Evolutionary conservation across 2,329 filamentous ascomycete species (phyloP), one percentile per base, ranked within the genome.

Genomic region (Exophiala sp.): DNA sequence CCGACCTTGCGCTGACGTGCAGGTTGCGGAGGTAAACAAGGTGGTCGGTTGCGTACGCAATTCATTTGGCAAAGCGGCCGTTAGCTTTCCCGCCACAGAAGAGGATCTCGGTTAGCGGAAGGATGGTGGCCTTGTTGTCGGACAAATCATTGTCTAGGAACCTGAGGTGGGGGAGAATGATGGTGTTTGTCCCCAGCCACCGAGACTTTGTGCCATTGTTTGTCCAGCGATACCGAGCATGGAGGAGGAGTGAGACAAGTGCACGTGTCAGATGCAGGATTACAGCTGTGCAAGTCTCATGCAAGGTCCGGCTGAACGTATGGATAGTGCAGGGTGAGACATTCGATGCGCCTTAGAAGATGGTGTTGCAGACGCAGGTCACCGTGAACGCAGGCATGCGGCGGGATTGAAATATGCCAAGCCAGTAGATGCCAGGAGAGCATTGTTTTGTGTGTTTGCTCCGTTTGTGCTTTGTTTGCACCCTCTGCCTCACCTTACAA

Each of bases 371-470:
- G 29, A 32, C 29, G 29, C 29, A 32, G 24, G 6, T 27, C 10
- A 27, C 5, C 6, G 24, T 27, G 24, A 10, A 27, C 10, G 24
- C 24, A 27, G 24, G 24, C 24, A 27, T 27, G 6, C 10, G 24
- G 24, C 6, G 10, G 24, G 24, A 27, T 27, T 10, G 10, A 27
- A 27, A 27, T 10, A 27, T 27, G 24, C 24, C 24, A 27, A 27
- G 24, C 24, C 24, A n/a, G n/a, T 27, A 10, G 24, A 27, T 27
- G 24, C 24, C 24, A 3, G 29, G 11, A n/a, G 35, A 19, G 14
- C 24, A 16, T 3, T 48, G 23, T 48, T 48, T 43, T 39, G 18
- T 16, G 29, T 14, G 46, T 48, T 48, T 48, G 39, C 39, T 14
- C 46, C 9, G 11, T 1, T 21, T 18, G 24, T 22, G 9, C 23